Conservation (phyloP, 441 rosid species). For the Breynia disticha region DNA sequence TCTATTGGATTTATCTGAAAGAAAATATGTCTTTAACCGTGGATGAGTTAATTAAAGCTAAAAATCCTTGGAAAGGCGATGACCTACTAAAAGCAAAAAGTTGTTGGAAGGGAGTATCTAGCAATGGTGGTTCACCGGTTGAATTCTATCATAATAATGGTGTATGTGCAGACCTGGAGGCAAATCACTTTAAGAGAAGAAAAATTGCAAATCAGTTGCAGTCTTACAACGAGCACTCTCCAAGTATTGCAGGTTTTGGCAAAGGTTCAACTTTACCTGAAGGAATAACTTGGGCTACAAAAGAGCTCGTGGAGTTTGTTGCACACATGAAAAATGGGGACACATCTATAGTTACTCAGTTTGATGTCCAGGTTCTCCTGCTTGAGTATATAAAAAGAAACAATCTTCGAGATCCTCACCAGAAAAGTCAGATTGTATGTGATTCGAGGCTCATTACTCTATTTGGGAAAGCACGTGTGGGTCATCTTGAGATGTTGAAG, state of each 20-base stretch:
- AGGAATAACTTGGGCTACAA: conserved; percentile 62
- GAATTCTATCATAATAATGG: conserved; percentile 24
- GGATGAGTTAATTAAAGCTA: conserved; percentile 55
- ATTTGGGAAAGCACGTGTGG: conserved; percentile 56
- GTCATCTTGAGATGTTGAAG: conserved; percentile 80
- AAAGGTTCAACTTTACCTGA: conserved; percentile 30
- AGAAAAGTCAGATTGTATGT: conserved; percentile 50
- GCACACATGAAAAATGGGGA: conserved; percentile 77
- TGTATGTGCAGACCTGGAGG: conserved; percentile 31
- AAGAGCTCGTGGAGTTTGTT: conserved; percentile 85
- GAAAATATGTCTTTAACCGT: conserved; percentile 59
- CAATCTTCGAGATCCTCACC: conserved; percentile 66
- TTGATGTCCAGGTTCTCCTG: conserved; percentile 70
- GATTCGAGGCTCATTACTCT: conserved; percentile 62
- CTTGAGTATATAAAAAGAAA: conserved; percentile 58
- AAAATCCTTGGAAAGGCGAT: conserved; percentile 38
- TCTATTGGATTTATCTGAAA: conserved; percentile 79
- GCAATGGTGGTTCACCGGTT: conserved; percentile 22
- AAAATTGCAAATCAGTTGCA: conserved; percentile 33
- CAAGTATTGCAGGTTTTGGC: conserved; percentile 20
- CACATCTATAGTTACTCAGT: conserved; percentile 39
- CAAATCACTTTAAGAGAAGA: conserved; percentile 43
- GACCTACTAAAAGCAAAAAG: conserved; percentile 33
- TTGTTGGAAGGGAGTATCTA: conserved; percentile 43
- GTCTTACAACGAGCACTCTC: conserved; percentile 18